Evolutionary conservation across 495 filamentous ascomycete species (phyloP).

Genomic region (Daldinia decipiens): DNA sequence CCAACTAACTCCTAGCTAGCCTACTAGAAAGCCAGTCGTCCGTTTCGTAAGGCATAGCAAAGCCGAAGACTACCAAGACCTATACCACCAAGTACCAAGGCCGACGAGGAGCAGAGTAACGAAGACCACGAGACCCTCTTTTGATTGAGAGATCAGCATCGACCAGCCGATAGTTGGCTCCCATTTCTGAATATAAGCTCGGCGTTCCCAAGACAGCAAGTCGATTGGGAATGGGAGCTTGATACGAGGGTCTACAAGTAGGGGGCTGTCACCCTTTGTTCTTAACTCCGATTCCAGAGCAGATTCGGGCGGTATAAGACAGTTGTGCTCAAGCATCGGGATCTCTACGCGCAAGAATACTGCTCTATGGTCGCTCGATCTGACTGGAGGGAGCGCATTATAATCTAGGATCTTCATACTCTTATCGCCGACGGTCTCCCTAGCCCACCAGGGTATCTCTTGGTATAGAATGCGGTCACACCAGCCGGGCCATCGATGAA

Average conservation of each 20-base stretch:
- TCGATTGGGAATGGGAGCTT: conserved; percentile 55
- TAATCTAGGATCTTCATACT: conserved; percentile 68
- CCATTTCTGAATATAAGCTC: conserved; percentile 51
- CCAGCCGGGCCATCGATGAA: conserved; percentile 90
- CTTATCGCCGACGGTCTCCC: conserved; percentile 24
- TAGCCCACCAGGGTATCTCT: conserved; percentile 63
- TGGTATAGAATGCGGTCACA: conserved; percentile 90
- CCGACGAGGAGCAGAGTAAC: conserved; percentile 49
- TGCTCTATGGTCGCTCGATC: conserved; percentile 84
- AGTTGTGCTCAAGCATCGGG: conserved; percentile 57
- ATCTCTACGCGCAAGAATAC: conserved; percentile 74
- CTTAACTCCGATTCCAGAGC: conserved; percentile 20
- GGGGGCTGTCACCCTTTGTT: not conserved
- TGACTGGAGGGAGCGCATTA: conserved; percentile 75
- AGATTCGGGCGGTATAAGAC: conserved; percentile 42
- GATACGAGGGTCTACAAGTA: conserved; percentile 49
- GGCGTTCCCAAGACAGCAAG: conserved; percentile 56
- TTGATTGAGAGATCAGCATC: conserved; percentile 57
- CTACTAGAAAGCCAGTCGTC: not conserved
- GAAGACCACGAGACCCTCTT: conserved; percentile 52
- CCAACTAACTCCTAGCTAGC: conserved; percentile 4
- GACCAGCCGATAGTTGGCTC: conserved; percentile 59
- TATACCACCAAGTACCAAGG: conserved; percentile 56
- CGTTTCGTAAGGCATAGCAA: conserved; percentile 11
- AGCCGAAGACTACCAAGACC: conserved; percentile 38